Base-by-base conservation (phyloP, 805 yeast species). In the Candida gorgasii region DNA sequence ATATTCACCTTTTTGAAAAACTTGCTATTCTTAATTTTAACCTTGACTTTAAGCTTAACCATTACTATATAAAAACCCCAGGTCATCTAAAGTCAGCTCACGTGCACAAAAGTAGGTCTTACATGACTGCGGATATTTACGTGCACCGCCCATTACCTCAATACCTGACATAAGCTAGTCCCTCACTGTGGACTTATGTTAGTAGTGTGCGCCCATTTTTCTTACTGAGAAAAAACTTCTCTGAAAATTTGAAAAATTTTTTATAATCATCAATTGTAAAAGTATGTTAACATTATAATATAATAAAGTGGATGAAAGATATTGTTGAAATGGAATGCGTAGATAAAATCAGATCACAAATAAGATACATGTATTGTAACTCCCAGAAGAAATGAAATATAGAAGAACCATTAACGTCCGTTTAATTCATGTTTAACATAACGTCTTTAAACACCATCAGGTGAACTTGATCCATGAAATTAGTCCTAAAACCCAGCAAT, bases 271-370 rank as follows among this genome's bases (percentile, higher is more conserved):
- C 20, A 24, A 27, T 36, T 27, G 32, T 24, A 36, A 36, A 36
- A 24, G 40, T 36, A 36, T 36, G 40, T 36, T 36, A 36, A 36
- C 24, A 33, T 33, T 33, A 19, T 7, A 13, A 5, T 13, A 28
- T 13, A 28, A 28, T 7, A 13, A n/a, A 28, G 17, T 28, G 31
- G 16, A 15, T 15, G n/a, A 32, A 9, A 17, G 20, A 35, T 35
- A 20, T 35, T 22, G 18, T 22, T 35, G 36, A 13, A 30, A n/a
- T 31, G 15, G 28, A 24, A 24, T 24, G n/a, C 4, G n/a, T n/a
- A n/a, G n/a, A n/a, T n/a, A n/a, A n/a, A n/a, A n/a, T n/a, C n/a
- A n/a, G n/a, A n/a, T n/a, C n/a, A n/a, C n/a, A n/a, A n/a, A n/a
- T 7, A 28, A 28, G 31, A 28, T 23, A 23, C 27, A n/a, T n/a